These are phyloP conservation scores for Vigna radiata DNA, from an alignment of 306 rosid genomes.

Conservation along the genomic window DNA sequence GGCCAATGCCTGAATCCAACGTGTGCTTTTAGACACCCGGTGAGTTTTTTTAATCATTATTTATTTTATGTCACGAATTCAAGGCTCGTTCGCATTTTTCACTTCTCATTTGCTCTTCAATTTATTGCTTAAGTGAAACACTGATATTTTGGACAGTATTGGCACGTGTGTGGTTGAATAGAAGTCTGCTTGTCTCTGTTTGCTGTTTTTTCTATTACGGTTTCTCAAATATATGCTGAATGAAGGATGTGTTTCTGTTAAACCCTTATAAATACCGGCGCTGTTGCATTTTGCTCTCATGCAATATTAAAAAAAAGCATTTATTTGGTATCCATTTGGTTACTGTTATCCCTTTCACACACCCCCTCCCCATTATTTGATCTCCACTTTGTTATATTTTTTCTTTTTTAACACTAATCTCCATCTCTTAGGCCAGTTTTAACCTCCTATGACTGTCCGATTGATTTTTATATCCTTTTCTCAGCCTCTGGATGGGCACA, in stretches of 20 bases:
- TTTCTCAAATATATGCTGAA: slow-evolving; percentile 17
- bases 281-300: neutral
- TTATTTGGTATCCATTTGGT: neutral
- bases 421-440: slow-evolving; percentile 21
- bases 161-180: neutral
- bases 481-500: slow-evolving; percentile 77
- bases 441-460: slow-evolving; percentile 31
- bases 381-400: slow-evolving; percentile 8
- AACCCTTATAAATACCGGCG: neutral
- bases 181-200: slow-evolving; percentile 13
- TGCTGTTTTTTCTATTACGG: neutral
- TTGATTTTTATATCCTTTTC: slow-evolving; percentile 41
- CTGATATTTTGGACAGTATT: neutral
- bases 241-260: neutral
- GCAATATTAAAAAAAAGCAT: neutral
- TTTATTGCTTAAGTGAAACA: slow-evolving; percentile 15
- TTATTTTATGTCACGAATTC: neutral
- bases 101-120: neutral
- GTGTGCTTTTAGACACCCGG: slow-evolving; percentile 94
- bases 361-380: neutral
- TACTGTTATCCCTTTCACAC: neutral
- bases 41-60: slow-evolving; percentile 47
- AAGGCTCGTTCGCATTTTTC: slow-evolving; percentile 1
- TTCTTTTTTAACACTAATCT: slow-evolving; percentile 24
- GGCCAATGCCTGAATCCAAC: slow-evolving; percentile 77